Evolutionary conservation across 2,329 filamentous ascomycete species (phyloP).

Genomic region (Colletotrichum coccodes): DNA sequence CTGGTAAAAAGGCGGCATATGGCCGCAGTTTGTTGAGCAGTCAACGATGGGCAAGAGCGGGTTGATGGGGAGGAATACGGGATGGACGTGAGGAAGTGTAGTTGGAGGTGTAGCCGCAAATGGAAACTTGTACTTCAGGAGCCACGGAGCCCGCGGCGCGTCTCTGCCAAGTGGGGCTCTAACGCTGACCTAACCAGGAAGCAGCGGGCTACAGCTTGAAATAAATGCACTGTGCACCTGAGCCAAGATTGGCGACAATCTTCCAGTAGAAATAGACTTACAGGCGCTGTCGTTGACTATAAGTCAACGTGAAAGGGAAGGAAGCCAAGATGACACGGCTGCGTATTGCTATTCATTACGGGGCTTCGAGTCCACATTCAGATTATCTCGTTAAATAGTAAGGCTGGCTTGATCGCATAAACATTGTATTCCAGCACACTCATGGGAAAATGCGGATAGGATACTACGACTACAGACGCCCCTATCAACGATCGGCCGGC

Average conservation of each 20-base stretch:
- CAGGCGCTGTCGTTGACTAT: no score
- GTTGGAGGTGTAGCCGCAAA: not conserved
- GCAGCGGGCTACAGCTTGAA: no score
- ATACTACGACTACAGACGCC: not conserved
- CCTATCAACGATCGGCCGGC: no score
- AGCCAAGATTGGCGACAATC: no score
- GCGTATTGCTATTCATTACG: no score
- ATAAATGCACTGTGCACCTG: no score
- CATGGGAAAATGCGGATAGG: not conserved
- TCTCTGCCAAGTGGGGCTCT: not conserved
- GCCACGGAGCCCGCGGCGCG: not conserved
- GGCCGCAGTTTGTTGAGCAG: not conserved
- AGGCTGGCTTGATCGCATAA: not conserved
- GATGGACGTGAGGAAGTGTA: not conserved
- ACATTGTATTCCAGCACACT: not conserved
- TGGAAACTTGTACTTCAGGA: not conserved
- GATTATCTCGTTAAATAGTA: no score
- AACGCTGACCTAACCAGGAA: not conserved
- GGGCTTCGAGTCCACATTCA: no score
- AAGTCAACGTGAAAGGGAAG: no score
- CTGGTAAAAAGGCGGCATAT: no score
- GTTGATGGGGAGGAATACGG: not conserved
- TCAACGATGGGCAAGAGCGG: not conserved
- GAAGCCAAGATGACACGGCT: no score
- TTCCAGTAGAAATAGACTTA: no score